Evolutionary conservation across 306 rosid species (phyloP).

Genomic region (Trifolium repens): DNA sequence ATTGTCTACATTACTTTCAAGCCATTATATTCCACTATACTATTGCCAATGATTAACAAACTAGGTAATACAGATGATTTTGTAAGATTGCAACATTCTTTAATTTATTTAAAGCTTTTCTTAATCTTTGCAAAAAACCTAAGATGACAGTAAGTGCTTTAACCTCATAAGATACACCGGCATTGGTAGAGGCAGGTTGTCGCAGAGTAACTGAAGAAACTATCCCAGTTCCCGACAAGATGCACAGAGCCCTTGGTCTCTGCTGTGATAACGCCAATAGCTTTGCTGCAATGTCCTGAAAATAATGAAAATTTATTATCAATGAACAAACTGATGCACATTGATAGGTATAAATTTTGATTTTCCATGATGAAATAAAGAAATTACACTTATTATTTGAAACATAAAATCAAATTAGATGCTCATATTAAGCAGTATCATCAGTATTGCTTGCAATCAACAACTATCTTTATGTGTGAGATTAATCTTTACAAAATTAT

Average conservation of each 20-base stretch:
- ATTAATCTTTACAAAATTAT: constrained; percentile 18
- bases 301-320: constrained; percentile 26
- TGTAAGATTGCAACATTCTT: too few species aligned
- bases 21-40: not conserved
- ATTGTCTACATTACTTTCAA: not conserved
- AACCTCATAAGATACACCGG: constrained; percentile 82
- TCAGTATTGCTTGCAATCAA: constrained; percentile 25
- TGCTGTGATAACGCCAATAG: constrained; percentile 81
- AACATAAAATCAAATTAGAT: constrained; percentile 11
- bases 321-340: constrained; percentile 38
- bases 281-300: constrained; percentile 89
- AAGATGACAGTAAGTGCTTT: constrained; percentile 20
- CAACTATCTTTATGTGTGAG: not conserved
- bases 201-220: constrained; percentile 83
- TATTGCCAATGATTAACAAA: not conserved
- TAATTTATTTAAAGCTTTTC: not conserved
- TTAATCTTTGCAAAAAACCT: too few species aligned
- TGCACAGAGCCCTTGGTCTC: constrained; percentile 93
- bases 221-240: constrained; percentile 84
- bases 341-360: not conserved
- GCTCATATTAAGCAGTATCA: constrained; percentile 4
- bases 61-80: too few species aligned
- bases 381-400: constrained; percentile 11
- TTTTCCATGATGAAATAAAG: constrained; percentile 11
- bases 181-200: constrained; percentile 82